Conservation (phyloP, 345 rosid genomes). For the Linum lewisii region DNA sequence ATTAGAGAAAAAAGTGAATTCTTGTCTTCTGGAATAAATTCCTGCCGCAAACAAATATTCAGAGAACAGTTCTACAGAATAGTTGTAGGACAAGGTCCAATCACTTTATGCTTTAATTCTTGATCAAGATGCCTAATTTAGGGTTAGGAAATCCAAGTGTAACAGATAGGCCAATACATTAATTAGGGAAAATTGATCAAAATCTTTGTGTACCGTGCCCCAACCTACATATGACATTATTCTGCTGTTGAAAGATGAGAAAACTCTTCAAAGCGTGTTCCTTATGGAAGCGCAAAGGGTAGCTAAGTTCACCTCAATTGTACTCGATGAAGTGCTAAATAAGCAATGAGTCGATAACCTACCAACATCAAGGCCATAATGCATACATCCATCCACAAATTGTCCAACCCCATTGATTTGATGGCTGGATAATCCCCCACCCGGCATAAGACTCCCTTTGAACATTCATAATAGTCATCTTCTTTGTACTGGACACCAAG, state of each 20-base stretch:
- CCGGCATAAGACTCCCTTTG: slow-evolving; percentile 57
- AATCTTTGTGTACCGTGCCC: slow-evolving; percentile 20
- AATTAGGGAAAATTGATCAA: slow-evolving; percentile 26
- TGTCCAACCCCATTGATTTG: slow-evolving; percentile 69
- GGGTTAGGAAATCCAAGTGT: slow-evolving; percentile 12
- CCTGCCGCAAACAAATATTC: slow-evolving; percentile 20
- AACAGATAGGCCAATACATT: slow-evolving; percentile 17
- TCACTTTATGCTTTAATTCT: slow-evolving; percentile 12
- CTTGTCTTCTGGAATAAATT: slow-evolving; percentile 1
- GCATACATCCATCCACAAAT: slow-evolving; percentile 76
- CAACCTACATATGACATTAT: slow-evolving; percentile 34
- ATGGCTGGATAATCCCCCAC: slow-evolving; percentile 80
- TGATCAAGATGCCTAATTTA: slow-evolving; percentile 13
- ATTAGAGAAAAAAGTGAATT: neutral
- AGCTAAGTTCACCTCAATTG: slow-evolving; percentile 33
- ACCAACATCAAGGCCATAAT: slow-evolving; percentile 91
- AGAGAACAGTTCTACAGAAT: slow-evolving; percentile 23
- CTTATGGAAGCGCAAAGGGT: no score
- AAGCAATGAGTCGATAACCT: slow-evolving; percentile 83
- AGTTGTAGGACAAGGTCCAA: slow-evolving; percentile 23
- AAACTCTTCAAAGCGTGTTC: slow-evolving; percentile 18
- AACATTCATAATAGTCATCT: slow-evolving; percentile 71
- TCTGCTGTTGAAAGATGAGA: slow-evolving; percentile 35
- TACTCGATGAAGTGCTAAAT: slow-evolving; percentile 69
- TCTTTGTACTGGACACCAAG: slow-evolving; percentile 82